Base-by-base conservation (phyloP, 176 grass and related monocot species). In the Elymus sibiricus region DNA sequence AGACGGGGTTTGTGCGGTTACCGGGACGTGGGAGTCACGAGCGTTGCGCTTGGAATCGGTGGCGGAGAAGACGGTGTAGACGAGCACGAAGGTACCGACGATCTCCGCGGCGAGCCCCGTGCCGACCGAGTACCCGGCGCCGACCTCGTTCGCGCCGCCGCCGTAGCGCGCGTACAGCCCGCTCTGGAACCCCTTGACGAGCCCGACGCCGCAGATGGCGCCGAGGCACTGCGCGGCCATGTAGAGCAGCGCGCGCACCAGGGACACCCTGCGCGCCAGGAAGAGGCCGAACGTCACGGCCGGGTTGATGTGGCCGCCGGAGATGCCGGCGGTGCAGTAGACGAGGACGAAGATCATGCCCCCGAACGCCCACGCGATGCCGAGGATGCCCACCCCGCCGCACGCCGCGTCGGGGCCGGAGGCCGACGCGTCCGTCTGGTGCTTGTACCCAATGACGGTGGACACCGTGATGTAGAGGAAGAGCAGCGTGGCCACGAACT, bases 301-400 rank as follows among this genome's bases (percentile, higher is more conserved):
- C 93, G 4, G 92, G 90, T 97, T 97, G 49, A 97, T 97, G 87
- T 97, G 95, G 1, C 95, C 95, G 1, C 95, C 95, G 0, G 95
- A 98, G 80, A 98, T 95, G 4, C 96, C 96, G 8, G 96, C 96
- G 6, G 96, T 98, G 91, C 96, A 98, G 88, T 98, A 98, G 22
- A 98, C 96, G 17, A 98, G 96, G 46, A 91, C 91, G 76, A 93
- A 93, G 82, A 93, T 93, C 92, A 94, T 94, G 65, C 89, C 92
- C n/a, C 92, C 92, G 81, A 94, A 94, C 25, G 92, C 92, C 92
- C 92, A 91, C 22, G 92, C 89, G 89, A 94, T 94, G 46, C 89
- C 89, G 8, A 94, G 92, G 39, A 94, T 35, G 37, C 92, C 92
- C 13, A 94, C 92, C 43, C 92, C 92, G 78, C 72, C 75, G 84